These are phyloP conservation scores for Kodamaea anthophila DNA, from an alignment of 1,139 yeast species.

Conservation along the genomic window DNA sequence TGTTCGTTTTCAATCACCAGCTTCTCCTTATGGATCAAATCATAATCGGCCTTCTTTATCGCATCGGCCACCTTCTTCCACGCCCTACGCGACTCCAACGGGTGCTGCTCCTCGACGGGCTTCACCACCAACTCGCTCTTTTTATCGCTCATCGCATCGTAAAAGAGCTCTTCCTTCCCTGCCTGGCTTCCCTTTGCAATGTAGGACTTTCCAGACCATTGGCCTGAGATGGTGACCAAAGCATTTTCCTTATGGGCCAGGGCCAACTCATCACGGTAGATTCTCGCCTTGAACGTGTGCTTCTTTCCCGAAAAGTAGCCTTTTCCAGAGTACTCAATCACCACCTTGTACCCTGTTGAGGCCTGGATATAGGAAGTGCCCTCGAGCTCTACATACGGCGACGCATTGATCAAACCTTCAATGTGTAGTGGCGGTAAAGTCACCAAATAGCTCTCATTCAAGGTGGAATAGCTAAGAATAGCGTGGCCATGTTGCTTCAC, in stretches of 20 bases:
- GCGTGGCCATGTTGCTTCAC: conserved; percentile 95
- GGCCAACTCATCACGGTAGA: conserved; percentile 49
- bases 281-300: conserved; percentile 82
- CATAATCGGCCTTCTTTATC: conserved; percentile 65
- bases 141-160: conserved; percentile 53
- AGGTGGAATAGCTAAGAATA: conserved; percentile 47
- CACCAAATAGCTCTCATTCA: conserved; percentile 66
- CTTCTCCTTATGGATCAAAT: conserved; percentile 67
- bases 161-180: conserved; percentile 52
- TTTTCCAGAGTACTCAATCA: conserved; percentile 79
- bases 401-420: conserved; percentile 84
- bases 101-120: conserved; percentile 70
- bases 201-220: conserved; percentile 79
- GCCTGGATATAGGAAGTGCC: conserved; percentile 79
- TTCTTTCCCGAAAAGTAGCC: conserved; percentile 97
- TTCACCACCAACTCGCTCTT: conserved; percentile 64
- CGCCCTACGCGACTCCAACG: conserved; percentile 74
- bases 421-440: conserved; percentile 96
- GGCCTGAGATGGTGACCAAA: conserved; percentile 75
- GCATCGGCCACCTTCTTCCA: conserved; percentile 91
- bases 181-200: conserved; percentile 37
- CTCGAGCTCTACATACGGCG: conserved; percentile 87
- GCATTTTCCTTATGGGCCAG: conserved; percentile 54
- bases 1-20: conserved; percentile 74
- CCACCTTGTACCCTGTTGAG: conserved; percentile 68